Conservation (phyloP, 2,329 filamentous ascomycete species). For the Pseudogymnoascus sp. region DNA sequence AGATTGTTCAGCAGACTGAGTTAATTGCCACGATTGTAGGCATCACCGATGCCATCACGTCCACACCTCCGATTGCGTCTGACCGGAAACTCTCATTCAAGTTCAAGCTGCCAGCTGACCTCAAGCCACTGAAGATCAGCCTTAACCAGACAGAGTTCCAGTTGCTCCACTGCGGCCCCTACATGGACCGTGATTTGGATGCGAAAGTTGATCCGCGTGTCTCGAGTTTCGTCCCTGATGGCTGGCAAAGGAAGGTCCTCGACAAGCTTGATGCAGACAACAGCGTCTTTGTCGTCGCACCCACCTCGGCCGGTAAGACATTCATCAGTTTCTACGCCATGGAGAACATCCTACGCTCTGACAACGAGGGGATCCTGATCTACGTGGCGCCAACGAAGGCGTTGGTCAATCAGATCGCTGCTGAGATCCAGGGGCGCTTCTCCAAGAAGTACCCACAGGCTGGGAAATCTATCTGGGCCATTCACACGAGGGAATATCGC, state of each 20-base stretch:
- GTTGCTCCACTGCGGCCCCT: slow-evolving; percentile 59
- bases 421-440: slow-evolving; percentile 67
- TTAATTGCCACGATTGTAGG: slow-evolving; percentile 28
- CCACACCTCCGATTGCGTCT: slow-evolving; percentile 16
- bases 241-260: slow-evolving; percentile 66
- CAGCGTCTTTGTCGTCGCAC: slow-evolving; percentile 66
- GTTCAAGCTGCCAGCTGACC: slow-evolving; percentile 31
- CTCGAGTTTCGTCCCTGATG: slow-evolving; percentile 59
- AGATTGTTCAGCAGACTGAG: slow-evolving; percentile 31
- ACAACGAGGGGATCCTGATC: slow-evolving; percentile 62
- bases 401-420: slow-evolving; percentile 74
- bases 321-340: slow-evolving; percentile 82
- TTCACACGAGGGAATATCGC: slow-evolving; percentile 66
- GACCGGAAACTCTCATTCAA: slow-evolving; percentile 38
- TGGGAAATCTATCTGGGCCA: slow-evolving; percentile 66
- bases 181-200: slow-evolving; percentile 66
- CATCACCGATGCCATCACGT: slow-evolving; percentile 27
- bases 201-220: slow-evolving; percentile 59
- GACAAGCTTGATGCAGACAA: slow-evolving; percentile 62
- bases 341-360: slow-evolving; percentile 60
- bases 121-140: slow-evolving; percentile 26
- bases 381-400: slow-evolving; percentile 79
- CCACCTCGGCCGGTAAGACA: slow-evolving; percentile 72
- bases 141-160: slow-evolving; percentile 52
- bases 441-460: slow-evolving; percentile 50